A percentile compares a stretch with the other conserved stretches of the same genome.
Evolutionary conservation across 495 filamentous ascomycete genomes (phyloP).

Genomic region (Hypomontagnella monticulosa): DNA sequence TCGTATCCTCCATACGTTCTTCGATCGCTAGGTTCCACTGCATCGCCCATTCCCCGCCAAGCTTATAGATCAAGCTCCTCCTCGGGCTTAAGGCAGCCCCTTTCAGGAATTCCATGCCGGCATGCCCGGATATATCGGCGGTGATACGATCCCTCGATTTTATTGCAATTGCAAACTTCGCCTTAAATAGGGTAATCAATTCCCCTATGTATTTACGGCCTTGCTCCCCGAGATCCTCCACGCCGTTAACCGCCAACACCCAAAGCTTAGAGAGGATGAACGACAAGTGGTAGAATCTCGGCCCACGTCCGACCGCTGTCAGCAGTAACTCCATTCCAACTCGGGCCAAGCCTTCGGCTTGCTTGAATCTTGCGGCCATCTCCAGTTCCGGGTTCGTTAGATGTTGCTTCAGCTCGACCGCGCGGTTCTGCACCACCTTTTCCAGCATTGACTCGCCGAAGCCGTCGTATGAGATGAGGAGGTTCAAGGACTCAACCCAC

Average conservation of each 20-base stretch:
- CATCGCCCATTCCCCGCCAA: neutral
- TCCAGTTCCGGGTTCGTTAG: neutral
- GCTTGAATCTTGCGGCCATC: neutral
- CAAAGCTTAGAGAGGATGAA: conserved; percentile 13
- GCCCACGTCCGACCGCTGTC: neutral
- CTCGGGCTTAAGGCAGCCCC: conserved; percentile 1
- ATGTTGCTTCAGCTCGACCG: neutral
- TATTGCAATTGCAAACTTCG: neutral
- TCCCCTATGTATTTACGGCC: neutral
- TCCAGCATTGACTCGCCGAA: conserved; percentile 10
- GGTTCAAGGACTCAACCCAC: conserved; percentile 7
- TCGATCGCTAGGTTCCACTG: neutral
- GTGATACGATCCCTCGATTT: neutral
- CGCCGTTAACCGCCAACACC: conserved; percentile 7
- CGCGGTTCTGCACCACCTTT: neutral
- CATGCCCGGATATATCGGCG: conserved; percentile 1
- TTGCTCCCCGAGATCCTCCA: conserved; percentile 8
- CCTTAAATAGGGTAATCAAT: neutral
- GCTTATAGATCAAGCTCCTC: conserved; percentile 4
- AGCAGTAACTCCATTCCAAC: conserved; percentile 7
- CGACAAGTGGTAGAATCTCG: neutral
- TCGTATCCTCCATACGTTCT: neutral
- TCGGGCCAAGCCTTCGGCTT: neutral
- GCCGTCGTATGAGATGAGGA: conserved; percentile 1
- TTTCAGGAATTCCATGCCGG: conserved; percentile 3